Base-by-base conservation (phyloP, 2,329 filamentous ascomycete species). In the Aspergillus pseudotamarii region DNA sequence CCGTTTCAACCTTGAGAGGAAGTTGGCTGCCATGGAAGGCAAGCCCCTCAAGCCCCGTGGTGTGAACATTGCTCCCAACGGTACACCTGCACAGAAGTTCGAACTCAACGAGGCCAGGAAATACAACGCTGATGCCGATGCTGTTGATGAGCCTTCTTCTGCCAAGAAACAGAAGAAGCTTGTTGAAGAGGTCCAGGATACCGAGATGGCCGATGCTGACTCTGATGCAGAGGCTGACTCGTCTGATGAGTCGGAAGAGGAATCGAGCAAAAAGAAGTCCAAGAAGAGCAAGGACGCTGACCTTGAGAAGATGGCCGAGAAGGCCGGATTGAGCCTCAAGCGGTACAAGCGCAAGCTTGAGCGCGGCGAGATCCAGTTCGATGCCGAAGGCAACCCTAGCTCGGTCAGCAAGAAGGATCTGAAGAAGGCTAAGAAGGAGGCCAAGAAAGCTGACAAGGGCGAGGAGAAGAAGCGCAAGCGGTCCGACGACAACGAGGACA, bases 81-180 rank as follows among this genome's bases (percentile, higher is more conserved):
- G 91, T 64, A 86, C 89, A 68, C 78, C 85, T 41, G 81, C 81
- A 45, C 82, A 86, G 72, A 96, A 96, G 81, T 82, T 79, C 66
- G 91, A 94, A 67, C 85, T 99, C 74, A 96, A 96, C 82, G 93
- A 97, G 79, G 91, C 91, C 12, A 87, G 92, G 76, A 95, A 94
- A 80, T 99, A 99, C 85, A 98, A 98, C 79, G 86, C 88, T 56
- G 94, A 98, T 75, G 95, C 93, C 59, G 95, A 99, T 79, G 94
- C 93, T 67, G 82, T 97, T 57, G 84, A 84, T 64, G 88, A 90
- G 69, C 84, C 86, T 16, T 76, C 81, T 66, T 69, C 78, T 16
- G 71, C 70, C 26, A 80, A 81, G 72, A 77, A 79, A 66, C 76
- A 78, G 65, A 82, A 81, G 72, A 79, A 84, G 73, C 76, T 81